A percentile compares a stretch with the other conserved stretches of the same genome.
phyloP scores from a whole-genome alignment of 805 yeast species.

The Komagataella pseudopastoris region DNA sequence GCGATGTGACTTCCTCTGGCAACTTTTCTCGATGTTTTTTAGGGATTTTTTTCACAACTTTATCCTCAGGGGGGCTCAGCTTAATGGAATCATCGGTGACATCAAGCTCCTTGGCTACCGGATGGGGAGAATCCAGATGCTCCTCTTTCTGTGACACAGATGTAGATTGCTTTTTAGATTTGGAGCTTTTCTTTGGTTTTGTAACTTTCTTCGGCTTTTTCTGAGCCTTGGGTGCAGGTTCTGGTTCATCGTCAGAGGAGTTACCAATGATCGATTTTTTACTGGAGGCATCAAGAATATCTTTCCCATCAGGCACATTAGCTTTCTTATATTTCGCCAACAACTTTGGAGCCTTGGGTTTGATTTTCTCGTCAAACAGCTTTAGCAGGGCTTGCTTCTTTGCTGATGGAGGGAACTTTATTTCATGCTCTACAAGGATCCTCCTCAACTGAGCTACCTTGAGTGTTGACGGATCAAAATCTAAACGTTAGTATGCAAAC shows the following conservation, averaged over 20 bases:
- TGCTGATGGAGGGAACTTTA: constrained; percentile 47
- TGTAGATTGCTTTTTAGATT: background rate
- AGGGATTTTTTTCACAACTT: background rate
- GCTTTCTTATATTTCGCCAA: constrained; percentile 16
- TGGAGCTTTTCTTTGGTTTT: background rate
- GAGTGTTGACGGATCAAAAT: constrained; percentile 54
- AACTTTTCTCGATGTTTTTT: background rate
- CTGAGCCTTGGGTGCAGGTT: background rate
- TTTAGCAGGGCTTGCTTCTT: constrained; percentile 54
- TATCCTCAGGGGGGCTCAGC: background rate
- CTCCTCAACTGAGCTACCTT: constrained; percentile 62
- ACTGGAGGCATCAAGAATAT: constrained; percentile 9
- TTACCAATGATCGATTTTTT: background rate
- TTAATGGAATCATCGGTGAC: background rate
- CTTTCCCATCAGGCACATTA: constrained; percentile 11
- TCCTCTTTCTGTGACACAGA: background rate
- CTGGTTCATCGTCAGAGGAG: background rate
- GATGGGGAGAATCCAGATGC: background rate
- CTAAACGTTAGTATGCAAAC: constrained; percentile 18
- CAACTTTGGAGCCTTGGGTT: constrained; percentile 30
- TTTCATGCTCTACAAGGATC: constrained; percentile 46
- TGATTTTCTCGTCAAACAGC: constrained; percentile 42
- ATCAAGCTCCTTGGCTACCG: background rate
- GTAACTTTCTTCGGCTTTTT: background rate
- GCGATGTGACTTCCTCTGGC: background rate